Base-by-base conservation (phyloP, 306 rosid genomes). In the Carpinus viminea region DNA sequence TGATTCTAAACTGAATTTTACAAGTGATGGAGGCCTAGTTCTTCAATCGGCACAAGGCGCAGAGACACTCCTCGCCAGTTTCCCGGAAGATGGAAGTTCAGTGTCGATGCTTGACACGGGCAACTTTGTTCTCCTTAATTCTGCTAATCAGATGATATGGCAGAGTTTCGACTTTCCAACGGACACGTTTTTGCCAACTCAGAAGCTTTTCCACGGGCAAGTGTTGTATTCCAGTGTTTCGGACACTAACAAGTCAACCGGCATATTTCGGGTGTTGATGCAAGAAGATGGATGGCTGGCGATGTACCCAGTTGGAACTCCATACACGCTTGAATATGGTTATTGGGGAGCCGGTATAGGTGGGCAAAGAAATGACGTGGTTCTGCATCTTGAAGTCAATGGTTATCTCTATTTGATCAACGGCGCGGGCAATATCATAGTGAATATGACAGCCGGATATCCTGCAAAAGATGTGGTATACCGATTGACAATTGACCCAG, bases 31-130 rank as follows among this genome's bases (percentile, higher is more conserved):
- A 31, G 45, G 51, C 8, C 72, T 83, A 31, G 38, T 48, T n/a
- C 54, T 83, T 73, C 60, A 8, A 7, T 68, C 77, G 0, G 10
- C 54, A 10, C 38, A 57, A 52, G 79, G 80, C n/a, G 38, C 6
- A 7, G 56, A 43, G 4, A 31, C 17, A 36, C 1, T 0, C 36
- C 20, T 57, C 8, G 64, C 18, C 17, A 17, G 36, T 15, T 8
- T 9, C 3, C 43, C 43, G 43, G 6, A 4, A 38, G 43, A 5
- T 38, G 43, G 16, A 47, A 2, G 8, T 36, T 61, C 62, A 36
- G 83, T 80, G 38, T 83, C 86, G 28, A 75, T 83, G 80, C 55
- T 70, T 3, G 71, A 83, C 52, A 74, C 80, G 0, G 79, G 86
- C 48, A 82, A 82, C 52, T 82, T 78, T 17, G 76, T 80, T 75